A percentile compares a stretch with the other conserved stretches of the same genome.
These are phyloP conservation scores for Paraurostyla sp. DNA, from an alignment of 73 alveolate genomes.

Conservation along the genomic window DNA sequence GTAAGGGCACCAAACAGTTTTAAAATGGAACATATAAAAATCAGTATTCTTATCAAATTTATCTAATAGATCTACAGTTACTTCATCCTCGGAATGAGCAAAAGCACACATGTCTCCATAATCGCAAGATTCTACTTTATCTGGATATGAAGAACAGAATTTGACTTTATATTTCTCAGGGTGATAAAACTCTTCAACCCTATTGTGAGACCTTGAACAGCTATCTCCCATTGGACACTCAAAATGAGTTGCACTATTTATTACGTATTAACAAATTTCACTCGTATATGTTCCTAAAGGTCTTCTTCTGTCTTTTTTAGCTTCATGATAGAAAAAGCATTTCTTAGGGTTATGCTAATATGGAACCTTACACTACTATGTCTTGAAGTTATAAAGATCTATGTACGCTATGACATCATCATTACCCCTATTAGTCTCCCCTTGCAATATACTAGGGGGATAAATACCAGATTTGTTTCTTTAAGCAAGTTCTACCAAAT, in stretches of 20 bases:
- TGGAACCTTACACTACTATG: conserved; percentile 81
- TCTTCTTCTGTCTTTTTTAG: conserved; percentile 82
- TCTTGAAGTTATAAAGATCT: conserved; percentile 79
- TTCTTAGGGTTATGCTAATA: conserved; percentile 84
- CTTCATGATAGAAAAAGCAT: conserved; percentile 84
- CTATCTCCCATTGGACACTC: conserved; percentile 84
- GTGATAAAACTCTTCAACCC: conserved; percentile 92
- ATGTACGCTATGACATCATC: conserved; percentile 66
- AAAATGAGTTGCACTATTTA: conserved; percentile 57
- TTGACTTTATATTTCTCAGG: conserved; percentile 90
- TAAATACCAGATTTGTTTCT: not conserved
- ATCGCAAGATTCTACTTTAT: conserved; percentile 82
- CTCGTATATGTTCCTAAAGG: conserved; percentile 73
- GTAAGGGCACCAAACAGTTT: conserved; percentile 98
- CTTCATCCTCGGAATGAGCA: conserved; percentile 90
- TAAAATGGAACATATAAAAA: conserved; percentile 91
- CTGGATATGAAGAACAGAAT: conserved; percentile 87
- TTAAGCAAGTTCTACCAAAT: not conserved
- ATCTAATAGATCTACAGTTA: conserved; percentile 87
- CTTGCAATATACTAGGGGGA: not conserved
- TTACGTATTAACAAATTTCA: conserved; percentile 81
- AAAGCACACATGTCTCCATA: conserved; percentile 91
- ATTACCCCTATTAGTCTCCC: not conserved
- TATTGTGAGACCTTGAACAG: conserved; percentile 86
- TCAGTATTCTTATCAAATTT: conserved; percentile 83